A percentile compares a stretch with the other conserved stretches of the same genome.
Conservation (phyloP, 2,329 filamentous ascomycete species). For the Aspergillus ochraceus region DNA sequence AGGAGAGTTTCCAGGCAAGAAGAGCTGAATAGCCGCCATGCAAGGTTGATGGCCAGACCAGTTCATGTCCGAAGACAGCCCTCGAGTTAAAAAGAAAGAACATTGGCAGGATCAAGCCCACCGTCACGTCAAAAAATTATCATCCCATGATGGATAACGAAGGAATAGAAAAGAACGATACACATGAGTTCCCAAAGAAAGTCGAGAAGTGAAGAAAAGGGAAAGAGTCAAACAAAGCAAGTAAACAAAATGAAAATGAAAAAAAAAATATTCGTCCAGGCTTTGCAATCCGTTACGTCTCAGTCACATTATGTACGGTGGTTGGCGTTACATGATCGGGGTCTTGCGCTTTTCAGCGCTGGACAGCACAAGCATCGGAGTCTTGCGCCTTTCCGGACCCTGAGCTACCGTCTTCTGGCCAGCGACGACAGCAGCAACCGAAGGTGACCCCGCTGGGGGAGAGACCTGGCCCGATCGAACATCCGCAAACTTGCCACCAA, state of each 20-base stretch:
- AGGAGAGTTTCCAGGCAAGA: not conserved
- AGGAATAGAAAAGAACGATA: constrained; percentile 4
- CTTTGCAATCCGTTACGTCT: constrained; percentile 28
- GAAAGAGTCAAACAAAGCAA: not conserved
- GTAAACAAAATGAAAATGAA: constrained; percentile 6
- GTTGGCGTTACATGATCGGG: constrained; percentile 55
- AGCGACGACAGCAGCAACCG: constrained; percentile 42
- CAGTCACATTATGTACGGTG: constrained; percentile 35
- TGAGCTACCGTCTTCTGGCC: constrained; percentile 58
- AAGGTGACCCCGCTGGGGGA: constrained; percentile 33
- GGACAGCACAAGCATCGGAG: constrained; percentile 82
- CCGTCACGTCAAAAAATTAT: constrained; percentile 5
- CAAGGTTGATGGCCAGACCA: constrained; percentile 7
- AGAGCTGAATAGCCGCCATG: constrained; percentile 2
- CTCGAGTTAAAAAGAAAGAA: constrained; percentile 2
- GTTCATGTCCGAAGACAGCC: constrained; percentile 5
- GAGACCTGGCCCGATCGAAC: constrained; percentile 42
- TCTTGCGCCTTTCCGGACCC: constrained; percentile 69
- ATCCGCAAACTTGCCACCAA: constrained; percentile 57
- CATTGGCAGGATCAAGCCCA: not conserved
- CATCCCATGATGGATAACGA: not conserved
- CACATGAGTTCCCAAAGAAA: constrained; percentile 1
- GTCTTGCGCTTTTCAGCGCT: constrained; percentile 89
- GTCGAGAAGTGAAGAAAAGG: constrained; percentile 3
- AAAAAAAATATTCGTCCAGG: constrained; percentile 28